Base-by-base conservation (phyloP, 78 protist species). In the Pigoraptor vietnamica region DNA sequence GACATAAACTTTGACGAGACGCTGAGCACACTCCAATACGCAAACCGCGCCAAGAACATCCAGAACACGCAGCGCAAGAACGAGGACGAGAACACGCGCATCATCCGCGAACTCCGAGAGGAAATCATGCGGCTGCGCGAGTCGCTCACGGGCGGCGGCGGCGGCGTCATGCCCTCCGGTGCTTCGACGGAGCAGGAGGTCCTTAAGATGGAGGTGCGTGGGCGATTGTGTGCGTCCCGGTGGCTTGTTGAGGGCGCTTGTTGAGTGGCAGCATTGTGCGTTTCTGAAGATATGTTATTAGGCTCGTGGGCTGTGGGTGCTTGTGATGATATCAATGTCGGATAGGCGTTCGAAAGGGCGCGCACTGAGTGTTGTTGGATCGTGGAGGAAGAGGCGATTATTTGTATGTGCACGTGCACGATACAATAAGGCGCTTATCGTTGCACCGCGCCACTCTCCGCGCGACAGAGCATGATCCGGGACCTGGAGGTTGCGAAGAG, bases 21-120 rank as follows among this genome's bases (percentile, higher is more conserved):
- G 2, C 92, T 90, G 89, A 97, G 93, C 95, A 96, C 99, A 19
- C 96, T 99, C 38, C 89, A 95, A 36, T 99, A 97, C 83, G 99
- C 99, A 40, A 90, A 95, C 39, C 94, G 99, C 37, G 91, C 84
- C n/a, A 88, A 87, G 90, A 37, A 29, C 33, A 90, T 93, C 40
- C 95, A 96, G 87, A 97, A 95, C 95, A 94, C 95, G 93, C 97
- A 97, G 23, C 25, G 38, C 89, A 87, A 95, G 91, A 96, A 97
- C 89, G 96, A 95, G 89, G 97, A 96, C 92, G 97, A 97, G 6
- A 97, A 96, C 89, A 97, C 96, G 82, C 95, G 97, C 1, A 90
- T 95, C 90, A 88, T 97, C 83, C 92, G 94, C 29, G 95, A 97
- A 67, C 91, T 95, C 83, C 93, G 86, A 91, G 95, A 56, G 32